Base-by-base conservation (phyloP, 75 land plant genomes). In the Larix kaempferi region DNA sequence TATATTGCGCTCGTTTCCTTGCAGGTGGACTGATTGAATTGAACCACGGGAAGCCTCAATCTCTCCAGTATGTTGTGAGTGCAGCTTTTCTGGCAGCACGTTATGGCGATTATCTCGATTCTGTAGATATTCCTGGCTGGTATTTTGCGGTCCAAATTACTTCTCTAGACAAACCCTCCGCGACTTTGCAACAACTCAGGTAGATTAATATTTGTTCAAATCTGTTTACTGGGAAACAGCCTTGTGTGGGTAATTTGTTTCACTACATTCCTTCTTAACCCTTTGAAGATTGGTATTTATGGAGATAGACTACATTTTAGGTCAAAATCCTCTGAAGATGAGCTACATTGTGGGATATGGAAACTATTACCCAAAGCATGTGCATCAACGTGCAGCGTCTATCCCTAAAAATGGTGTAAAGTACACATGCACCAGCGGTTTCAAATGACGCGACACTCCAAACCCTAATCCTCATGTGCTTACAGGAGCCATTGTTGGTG, bases 301-400 rank as follows among this genome's bases (percentile, higher is more conserved):
- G 78, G 87, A 94, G 94, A 80, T 94, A 25, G 82, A 94, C 79
- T 94, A 94, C 77, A 88, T 94, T 26, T 86, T 94, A 10, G 96
- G 96, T 27, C 75, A 72, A 78, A n/a, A n/a, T n/a, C n/a, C n/a
- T n/a, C n/a, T n/a, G n/a, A n/a, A n/a, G n/a, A n/a, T n/a, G n/a
- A n/a, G n/a, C n/a, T n/a, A n/a, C n/a, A n/a, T n/a, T n/a, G n/a
- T n/a, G n/a, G n/a, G n/a, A n/a, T n/a, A n/a, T n/a, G n/a, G n/a
- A n/a, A n/a, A n/a, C n/a, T n/a, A n/a, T n/a, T n/a, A n/a, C n/a
- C n/a, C n/a, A n/a, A n/a, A n/a, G n/a, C n/a, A n/a, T n/a, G n/a
- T n/a, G n/a, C n/a, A n/a, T n/a, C n/a, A n/a, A n/a, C n/a, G n/a
- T n/a, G n/a, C n/a, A n/a, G n/a, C n/a, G n/a, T n/a, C n/a, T n/a